phyloP scores from a whole-genome alignment of 495 filamentous ascomycete species.

The Lichina pygmaea region DNA sequence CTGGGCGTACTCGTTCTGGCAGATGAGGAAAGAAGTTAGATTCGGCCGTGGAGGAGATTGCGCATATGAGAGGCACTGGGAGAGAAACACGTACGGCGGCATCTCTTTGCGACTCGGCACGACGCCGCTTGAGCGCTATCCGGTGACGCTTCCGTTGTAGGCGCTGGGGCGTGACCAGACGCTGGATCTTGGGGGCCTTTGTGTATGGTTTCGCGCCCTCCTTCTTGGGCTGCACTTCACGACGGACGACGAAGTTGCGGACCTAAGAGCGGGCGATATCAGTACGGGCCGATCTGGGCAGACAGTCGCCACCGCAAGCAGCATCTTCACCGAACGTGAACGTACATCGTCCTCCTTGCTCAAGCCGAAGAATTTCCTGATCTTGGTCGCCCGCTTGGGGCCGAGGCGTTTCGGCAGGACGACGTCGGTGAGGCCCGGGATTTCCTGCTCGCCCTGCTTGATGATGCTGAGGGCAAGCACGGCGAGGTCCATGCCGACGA shows the following conservation, averaged over 20 bases:
- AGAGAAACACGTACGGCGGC: constrained; percentile 56
- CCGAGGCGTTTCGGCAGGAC: constrained; percentile 95
- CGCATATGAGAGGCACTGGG: background rate
- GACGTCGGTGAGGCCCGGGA: constrained; percentile 87
- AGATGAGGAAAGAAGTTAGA: constrained; percentile 10
- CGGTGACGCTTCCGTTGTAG: constrained; percentile 98
- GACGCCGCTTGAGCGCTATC: constrained; percentile 89
- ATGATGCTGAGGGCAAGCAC: constrained; percentile 82
- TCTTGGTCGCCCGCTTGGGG: constrained; percentile 98
- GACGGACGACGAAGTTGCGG: constrained; percentile 97
- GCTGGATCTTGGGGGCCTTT: constrained; percentile 98
- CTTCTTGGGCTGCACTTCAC: constrained; percentile 79
- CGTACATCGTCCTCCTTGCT: constrained; percentile 98
- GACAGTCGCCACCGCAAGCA: no score
- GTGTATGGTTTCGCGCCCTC: constrained; percentile 95
- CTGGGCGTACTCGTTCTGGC: constrained; percentile 67
- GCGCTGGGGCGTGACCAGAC: constrained; percentile 95
- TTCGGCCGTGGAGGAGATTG: background rate
- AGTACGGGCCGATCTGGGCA: background rate
- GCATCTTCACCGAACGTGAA: background rate
- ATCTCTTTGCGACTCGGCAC: constrained; percentile 81
- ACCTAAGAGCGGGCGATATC: constrained; percentile 20
- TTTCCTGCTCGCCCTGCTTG: constrained; percentile 84
- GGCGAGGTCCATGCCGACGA: constrained; percentile 79
- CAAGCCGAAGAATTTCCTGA: constrained; percentile 93